Evolutionary conservation across 345 rosid genomes (phyloP), one percentile per base, ranked within the genome.

Genomic region (Lepidium didymum): DNA sequence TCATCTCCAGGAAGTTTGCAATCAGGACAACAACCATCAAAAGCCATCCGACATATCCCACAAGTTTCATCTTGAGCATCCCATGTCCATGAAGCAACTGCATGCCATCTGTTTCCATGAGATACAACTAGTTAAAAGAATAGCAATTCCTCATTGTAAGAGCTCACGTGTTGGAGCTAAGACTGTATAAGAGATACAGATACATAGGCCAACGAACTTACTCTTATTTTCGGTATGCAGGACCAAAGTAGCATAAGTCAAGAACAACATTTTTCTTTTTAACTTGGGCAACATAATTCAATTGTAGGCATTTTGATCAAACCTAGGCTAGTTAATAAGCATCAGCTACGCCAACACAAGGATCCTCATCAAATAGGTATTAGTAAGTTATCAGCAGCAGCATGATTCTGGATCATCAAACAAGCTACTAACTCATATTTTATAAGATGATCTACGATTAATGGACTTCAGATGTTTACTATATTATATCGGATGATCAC

Each of bases 11-110:
- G 92, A 46, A 82, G 90, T 77, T 86, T 87, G 80, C 96, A 91
- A 69, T 93, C 96, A 53, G 91, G 89, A 67, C 96, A 93, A 44
- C 97, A 93, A 51, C 96, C 99, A 80, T 91, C 95, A 72, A 93
- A 93, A 18, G 95, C 95, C 96, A 94, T 88, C 66, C 96, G 82
- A 74, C 99, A 94, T 51, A 91, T 94, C 64, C 97, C 99, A 73
- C 99, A 94, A 3, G 92, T 86, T 81, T 91, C 97, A 59, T 91
- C 97, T 78, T 87, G 92, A 27, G 97, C 95, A 85, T 85, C 97
- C 99, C 97, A 94, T 11, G 91, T 89, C 97, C 97, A 91, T 51
- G 96, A 87, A 67, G 88, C 96, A 64, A 91, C 95, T 66, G 90
- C 97, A 75, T 94, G 97, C 92, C 96, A 94, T 80, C 99, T 90